Percentiles rank a stretch among this genome's conserved stretches.
Evolutionary conservation across 2,329 filamentous ascomycete genomes (phyloP).

Genomic region (Aspergillus sojae): DNA sequence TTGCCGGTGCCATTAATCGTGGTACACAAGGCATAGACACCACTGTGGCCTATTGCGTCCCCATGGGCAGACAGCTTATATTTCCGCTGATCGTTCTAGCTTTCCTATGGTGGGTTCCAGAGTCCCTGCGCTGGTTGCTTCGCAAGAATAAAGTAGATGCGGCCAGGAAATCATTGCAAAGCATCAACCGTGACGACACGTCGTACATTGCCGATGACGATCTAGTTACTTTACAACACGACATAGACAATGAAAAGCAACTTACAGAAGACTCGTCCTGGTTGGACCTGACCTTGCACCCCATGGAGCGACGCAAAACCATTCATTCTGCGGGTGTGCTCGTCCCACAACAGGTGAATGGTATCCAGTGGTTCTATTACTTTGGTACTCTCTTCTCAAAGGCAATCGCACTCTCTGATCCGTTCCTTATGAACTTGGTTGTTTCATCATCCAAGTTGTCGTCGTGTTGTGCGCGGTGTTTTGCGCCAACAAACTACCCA

Average conservation of each 20-base stretch:
- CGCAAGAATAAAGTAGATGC: no score
- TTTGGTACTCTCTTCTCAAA: conserved; percentile 7
- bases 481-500: conserved; percentile 2
- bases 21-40: no score
- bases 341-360: conserved; percentile 1
- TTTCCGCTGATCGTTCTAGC: no score
- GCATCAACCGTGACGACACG: no score
- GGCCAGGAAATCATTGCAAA: no score
- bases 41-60: no score
- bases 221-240: not conserved
- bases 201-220: no score
- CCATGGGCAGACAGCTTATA: no score
- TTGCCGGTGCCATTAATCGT: no score
- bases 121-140: no score
- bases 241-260: not conserved
- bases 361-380: conserved; percentile 4
- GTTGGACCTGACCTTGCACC: not conserved
- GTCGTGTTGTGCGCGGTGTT: not conserved
- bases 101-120: no score
- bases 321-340: not conserved
- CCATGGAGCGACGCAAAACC: conserved; percentile 3
- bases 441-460: conserved; percentile 7
- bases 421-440: conserved; percentile 2
- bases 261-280: not conserved
- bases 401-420: not conserved